A percentile compares a stretch with the other conserved stretches of the same genome.
Evolutionary conservation across 441 rosid genomes (phyloP).

Genomic region (Geranium incanum): DNA sequence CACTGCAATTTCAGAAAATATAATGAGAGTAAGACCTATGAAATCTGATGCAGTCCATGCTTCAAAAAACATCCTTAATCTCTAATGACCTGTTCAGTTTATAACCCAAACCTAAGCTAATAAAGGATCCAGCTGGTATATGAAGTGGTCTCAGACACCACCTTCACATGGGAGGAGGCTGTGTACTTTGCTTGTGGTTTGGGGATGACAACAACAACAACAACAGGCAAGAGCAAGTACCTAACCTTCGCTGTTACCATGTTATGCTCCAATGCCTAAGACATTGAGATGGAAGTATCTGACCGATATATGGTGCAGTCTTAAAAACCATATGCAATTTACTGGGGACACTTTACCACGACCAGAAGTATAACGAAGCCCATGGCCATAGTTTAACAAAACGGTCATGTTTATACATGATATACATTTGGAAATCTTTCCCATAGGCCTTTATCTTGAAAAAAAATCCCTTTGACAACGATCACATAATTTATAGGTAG

Average conservation of each 20-base stretch:
- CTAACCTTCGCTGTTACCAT: neutral
- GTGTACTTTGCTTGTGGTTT: neutral
- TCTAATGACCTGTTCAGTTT: neutral
- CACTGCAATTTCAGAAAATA: slow-evolving; percentile 39
- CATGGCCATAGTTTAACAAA: neutral
- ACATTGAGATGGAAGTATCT: neutral
- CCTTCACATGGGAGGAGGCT: neutral
- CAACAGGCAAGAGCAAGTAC: no score
- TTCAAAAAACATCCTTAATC: neutral
- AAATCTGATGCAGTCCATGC: neutral
- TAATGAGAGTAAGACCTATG: neutral
- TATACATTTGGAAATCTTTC: neutral
- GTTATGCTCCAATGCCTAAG: neutral
- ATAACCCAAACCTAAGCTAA: neutral
- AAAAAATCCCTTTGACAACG: neutral
- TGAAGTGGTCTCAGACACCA: neutral
- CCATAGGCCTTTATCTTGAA: neutral
- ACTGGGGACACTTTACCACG: neutral
- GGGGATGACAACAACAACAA: no score
- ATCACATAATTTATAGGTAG: neutral
- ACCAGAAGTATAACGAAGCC: neutral
- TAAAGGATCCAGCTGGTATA: neutral
- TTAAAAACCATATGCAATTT: neutral
- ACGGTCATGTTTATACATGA: neutral
- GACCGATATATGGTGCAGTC: neutral